Evolutionary conservation across 257 asterid genomes (phyloP), one percentile per base, ranked within the genome.

Genomic region (Leptodermis oblonga): DNA sequence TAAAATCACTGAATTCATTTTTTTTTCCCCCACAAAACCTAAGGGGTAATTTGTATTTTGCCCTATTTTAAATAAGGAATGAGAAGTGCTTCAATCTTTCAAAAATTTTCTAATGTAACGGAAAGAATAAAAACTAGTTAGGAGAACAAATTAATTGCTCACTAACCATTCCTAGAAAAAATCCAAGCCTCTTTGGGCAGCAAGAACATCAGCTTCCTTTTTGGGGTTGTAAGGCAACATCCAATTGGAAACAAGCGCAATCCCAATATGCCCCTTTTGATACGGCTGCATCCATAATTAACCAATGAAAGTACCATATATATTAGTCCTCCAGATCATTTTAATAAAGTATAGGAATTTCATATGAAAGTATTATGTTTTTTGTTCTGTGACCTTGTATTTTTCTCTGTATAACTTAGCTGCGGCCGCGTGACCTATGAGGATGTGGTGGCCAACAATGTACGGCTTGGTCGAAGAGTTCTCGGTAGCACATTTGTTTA

Each of bases 251-350:
- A 73, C 82, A 0, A 83, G 70, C 0, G 69, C 63, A 7, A 83
- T 81, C 3, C 92, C 92, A 4, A 88, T 84, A 56, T 78, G 70
- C 22, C 92, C 95, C 74, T 81, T 88, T 68, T 88, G 90, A 45
- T 23, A 45, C 43, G 68, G 68, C 92, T 88, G 63, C 14, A 54
- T 1, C 3, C 0, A 4, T 33, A 4, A 62, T 37, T 37, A 22
- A 17, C 10, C 30, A 62, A 7, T 37, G 25, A 48, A 12, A 43
- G 10, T n/a, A n/a, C n/a, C n/a, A n/a, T n/a, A n/a, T 34, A 43
- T 43, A 43, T 43, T 10, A 43, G 49, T 43, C 49, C 49, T n/a
- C n/a, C n/a, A n/a, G n/a, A n/a, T 43, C 18, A 12, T 43, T 43
- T 11, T 10, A 10, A 18, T 34, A 34, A 2, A 34, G 6, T 34